Evolutionary conservation across 371 early-diverging fungal species (phyloP), one percentile per base, ranked within the genome.

Genomic region (Thermomucor indicae-seudaticae): DNA sequence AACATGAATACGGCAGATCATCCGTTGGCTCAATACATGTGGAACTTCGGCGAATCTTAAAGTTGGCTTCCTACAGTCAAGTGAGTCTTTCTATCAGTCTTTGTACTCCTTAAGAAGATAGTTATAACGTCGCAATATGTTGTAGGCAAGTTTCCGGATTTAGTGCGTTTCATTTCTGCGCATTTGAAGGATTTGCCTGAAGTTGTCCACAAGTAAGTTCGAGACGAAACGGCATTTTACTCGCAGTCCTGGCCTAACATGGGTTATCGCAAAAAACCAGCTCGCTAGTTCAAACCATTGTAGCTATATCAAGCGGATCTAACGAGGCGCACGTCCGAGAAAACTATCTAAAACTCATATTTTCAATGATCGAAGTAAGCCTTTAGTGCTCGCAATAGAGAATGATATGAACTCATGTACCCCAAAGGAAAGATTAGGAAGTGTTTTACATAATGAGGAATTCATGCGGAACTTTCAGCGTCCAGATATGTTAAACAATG

Each of bases 281-380:
- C 43, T 74, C 79, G 0, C 64, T 89, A n/a, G 79, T 89, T 30
- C 82, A 84, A 52, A 81, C 84, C 1, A 75, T 86, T 44, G 75
- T 83, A 5, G 70, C 72, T 19, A 83, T 87, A 37, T 74, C 82
- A 1, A 83, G 86, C 22, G 79, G 78, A 51, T 74, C 81, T 0
- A 59, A 70, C 1, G 75, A 80, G 31, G 61, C 69, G 12, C 65
- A 65, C 6, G 49, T 81, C 6, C 69, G 70, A 14, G 64, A 70
- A 6, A 65, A 72, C 16, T 86, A 85, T 55, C 79, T 85, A 45
- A 59, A 58, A 11, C 50, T 80, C 20, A 75, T 86, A 43, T 82
- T 79, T 41, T 65, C 55, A 0, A 78, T 81, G 57, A 76, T 84
- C 41, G 81, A 85, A 56, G 75, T 64, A 47, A 54, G 42, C 7